phyloP scores from a whole-genome alignment of 306 rosid genomes.

The Corylus avellana region DNA sequence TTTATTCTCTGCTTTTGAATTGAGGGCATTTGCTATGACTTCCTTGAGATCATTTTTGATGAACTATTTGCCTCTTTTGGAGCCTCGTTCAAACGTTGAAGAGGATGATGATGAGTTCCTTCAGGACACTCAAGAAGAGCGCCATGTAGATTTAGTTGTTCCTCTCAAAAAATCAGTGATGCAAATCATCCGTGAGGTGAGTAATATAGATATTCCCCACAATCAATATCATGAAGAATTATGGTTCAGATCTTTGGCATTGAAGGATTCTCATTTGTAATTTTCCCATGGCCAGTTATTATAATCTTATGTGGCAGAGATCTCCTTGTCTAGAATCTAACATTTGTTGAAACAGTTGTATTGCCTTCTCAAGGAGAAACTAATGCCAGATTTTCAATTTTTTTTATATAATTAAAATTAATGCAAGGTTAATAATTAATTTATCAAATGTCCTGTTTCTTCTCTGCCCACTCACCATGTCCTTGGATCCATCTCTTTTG shows the following conservation, averaged over 20 bases:
- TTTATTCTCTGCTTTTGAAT: conserved; percentile 70
- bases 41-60: conserved; percentile 66
- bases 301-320: neutral
- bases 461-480: neutral
- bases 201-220: conserved; percentile 15
- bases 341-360: neutral
- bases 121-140: conserved; percentile 41
- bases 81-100: conserved; percentile 67
- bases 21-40: conserved; percentile 49
- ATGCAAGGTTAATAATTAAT: neutral
- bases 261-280: conserved; percentile 10
- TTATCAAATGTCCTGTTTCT: neutral
- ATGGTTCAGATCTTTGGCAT: conserved; percentile 12
- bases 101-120: conserved; percentile 69
- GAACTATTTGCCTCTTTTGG: conserved; percentile 82
- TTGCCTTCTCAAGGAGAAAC: neutral
- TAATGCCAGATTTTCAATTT: neutral
- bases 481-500: neutral
- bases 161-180: conserved; percentile 80
- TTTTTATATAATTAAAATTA: too few species aligned
- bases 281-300: neutral
- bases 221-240: conserved; percentile 12
- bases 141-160: conserved; percentile 48
- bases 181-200: conserved; percentile 87
- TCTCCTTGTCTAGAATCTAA: neutral